Evolutionary conservation across 495 filamentous ascomycete genomes (phyloP), one percentile per base, ranked within the genome.

Genomic region (Glonium stellatum): DNA sequence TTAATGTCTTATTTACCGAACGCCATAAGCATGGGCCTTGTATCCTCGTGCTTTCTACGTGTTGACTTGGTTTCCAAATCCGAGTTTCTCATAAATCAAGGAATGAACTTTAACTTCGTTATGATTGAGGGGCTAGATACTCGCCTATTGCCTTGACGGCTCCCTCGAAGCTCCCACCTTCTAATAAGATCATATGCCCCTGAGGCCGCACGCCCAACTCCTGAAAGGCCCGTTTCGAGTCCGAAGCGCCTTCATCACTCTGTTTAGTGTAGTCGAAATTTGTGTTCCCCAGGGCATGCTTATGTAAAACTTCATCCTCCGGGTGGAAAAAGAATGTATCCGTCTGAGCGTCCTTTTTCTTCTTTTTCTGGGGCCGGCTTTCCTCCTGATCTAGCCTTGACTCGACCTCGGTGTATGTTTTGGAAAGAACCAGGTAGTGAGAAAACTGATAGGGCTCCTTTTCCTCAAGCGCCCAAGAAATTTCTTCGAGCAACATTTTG

Each of bases 371-470:
- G 50, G 85, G 86, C 42, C 71, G 69, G 11, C 74, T 69, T 21
- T 86, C 84, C 61, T 85, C 81, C 57, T 81, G 76, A 67, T 93
- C 89, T 15, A 97, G 75, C 60, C 80, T 82, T 0, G 91, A 96
- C 60, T 80, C 86, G 37, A 97, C 81, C 75, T 97, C 95, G 23
- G 79, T 82, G 73, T 97, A 99, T 9, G 83, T 88, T 77, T 92
- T 92, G 22, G 90, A 95, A 46, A 96, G 58, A 25, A 99, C 82
- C 54, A 99, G 77, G 71, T 96, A 97, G 71, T 96, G 89, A 53
- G 91, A 84, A 76, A 99, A 97, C 57, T 84, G 79, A 70, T 96
- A 97, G 3, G 92, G 91, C 71, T 97, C 91, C 67, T 87, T 87
- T 64, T 97, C 92, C 66, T 93, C 85, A 5, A 95, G 73, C 3